Base-by-base conservation (phyloP, 169 alveolate species). In the Theileria equi region DNA sequence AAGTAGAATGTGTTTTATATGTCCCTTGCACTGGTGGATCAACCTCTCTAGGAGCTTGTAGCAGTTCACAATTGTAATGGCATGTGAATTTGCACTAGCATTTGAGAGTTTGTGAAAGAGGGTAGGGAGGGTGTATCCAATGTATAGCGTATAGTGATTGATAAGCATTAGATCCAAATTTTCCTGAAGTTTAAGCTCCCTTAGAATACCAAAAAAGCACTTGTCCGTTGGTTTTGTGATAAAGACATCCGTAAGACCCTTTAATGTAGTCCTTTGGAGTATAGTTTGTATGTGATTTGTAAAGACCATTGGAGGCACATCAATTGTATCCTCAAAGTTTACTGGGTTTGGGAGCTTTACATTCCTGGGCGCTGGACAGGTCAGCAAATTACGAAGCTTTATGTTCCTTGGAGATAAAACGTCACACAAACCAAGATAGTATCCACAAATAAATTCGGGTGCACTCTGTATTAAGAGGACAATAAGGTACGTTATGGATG, bases 381-480 rank as follows among this genome's bases (percentile, higher is more conserved):
- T 92, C 25, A 96, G 89, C 48, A 96, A 68, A 85, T 98, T 98
- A 68, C 98, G 92, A 60, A 97, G 81, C 59, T 81, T 95, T 36
- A 95, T 89, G 73, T 95, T 93, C 76, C 95, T 82, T 25, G 93
- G 88, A 49, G 99, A 96, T 55, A 96, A 84, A 38, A 79, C 87
- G 78, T 92, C 95, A 73, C 97, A 91, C 76, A 95, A 88, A 60
- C 93, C 79, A 53, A 89, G 91, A 82, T 96, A 90, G 90, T 91
- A 96, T 44, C 94, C 94, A 54, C 98, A 93, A 19, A 96, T 82
- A 89, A 96, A 96, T 79, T 98, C 99, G 11, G 99, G 99, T 66
- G 83, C 96, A 59, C 95, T 98, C 82, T 95, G 96, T 64, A 93
- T 77, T 72, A 95, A 77, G 50, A 92, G 90, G 49, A 95, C 84